phyloP scores from a whole-genome alignment of 768 basidiomycete genomes.

The Mrakia frigida region DNA sequence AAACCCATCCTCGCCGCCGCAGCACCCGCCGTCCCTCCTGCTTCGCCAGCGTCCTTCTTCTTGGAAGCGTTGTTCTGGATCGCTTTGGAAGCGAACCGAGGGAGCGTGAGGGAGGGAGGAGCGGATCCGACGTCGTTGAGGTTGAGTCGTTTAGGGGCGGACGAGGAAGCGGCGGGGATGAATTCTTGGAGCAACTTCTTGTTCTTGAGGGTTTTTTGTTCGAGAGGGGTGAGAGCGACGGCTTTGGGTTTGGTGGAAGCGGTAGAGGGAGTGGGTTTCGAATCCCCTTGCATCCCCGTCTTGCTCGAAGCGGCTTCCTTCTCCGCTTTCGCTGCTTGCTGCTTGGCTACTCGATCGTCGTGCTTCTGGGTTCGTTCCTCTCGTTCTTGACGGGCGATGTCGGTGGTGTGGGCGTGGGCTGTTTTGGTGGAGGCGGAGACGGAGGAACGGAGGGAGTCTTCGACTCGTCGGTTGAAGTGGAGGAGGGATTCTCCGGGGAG shows the following conservation, averaged over 20 bases:
- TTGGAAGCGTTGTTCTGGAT: constrained; percentile 23
- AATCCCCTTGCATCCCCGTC: not conserved
- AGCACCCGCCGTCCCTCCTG: not conserved
- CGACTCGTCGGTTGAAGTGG: constrained; percentile 32
- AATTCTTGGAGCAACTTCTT: constrained; percentile 14
- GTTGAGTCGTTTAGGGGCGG: constrained; percentile 30
- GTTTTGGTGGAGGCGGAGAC: constrained; percentile 25
- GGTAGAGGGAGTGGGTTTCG: not conserved
- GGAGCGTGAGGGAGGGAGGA: constrained; percentile 30
- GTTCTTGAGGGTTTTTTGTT: constrained; percentile 16
- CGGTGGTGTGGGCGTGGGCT: constrained; percentile 17
- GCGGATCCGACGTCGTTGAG: constrained; percentile 32
- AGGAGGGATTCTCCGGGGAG: constrained; percentile 25
- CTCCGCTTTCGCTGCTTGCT: not conserved
- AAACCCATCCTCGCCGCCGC: constrained; percentile 19
- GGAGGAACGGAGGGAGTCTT: constrained; percentile 31
- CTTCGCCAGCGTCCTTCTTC: not conserved
- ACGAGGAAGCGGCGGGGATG: constrained; percentile 21
- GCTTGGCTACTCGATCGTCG: constrained; percentile 18
- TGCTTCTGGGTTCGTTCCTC: constrained; percentile 30
- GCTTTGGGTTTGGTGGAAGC: not conserved
- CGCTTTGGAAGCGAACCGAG: constrained; percentile 21
- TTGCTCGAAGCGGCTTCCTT: not conserved
- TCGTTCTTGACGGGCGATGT: constrained; percentile 10
- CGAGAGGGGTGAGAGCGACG: not conserved